Evolutionary conservation across 2,329 filamentous ascomycete species (phyloP).

Genomic region (Paracorniculantispora psalliotae): DNA sequence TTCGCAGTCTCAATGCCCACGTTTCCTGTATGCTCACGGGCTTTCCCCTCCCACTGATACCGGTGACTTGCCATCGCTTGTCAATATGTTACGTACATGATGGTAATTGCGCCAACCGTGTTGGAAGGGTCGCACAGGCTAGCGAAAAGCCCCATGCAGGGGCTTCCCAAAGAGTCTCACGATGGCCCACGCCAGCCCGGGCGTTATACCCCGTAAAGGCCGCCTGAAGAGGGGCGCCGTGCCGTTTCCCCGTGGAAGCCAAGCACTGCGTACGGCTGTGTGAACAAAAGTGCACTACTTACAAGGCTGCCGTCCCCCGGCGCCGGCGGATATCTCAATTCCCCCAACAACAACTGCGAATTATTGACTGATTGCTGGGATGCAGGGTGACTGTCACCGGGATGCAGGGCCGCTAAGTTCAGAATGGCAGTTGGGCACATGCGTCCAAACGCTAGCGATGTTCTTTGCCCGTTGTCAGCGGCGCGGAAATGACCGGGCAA

Average conservation of each 20-base stretch:
- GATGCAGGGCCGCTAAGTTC: not conserved
- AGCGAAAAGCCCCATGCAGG: not conserved
- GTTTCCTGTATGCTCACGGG: too few species aligned
- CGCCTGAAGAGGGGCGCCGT: not conserved
- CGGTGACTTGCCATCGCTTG: too few species aligned
- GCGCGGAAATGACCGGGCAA: not conserved
- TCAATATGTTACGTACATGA: not conserved
- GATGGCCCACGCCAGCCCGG: not conserved
- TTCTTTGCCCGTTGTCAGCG: not conserved
- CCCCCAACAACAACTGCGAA: not conserved
- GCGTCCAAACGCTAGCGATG: not conserved
- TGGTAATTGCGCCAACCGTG: not conserved
- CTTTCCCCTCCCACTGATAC: too few species aligned
- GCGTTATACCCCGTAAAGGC: not conserved
- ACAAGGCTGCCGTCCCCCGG: not conserved
- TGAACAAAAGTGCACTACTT: too few species aligned
- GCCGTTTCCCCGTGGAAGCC: not conserved
- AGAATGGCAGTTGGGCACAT: not conserved
- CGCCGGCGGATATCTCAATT: not conserved
- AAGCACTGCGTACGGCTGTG: not conserved
- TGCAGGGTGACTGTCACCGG: not conserved
- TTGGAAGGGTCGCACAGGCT: not conserved
- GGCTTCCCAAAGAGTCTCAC: not conserved
- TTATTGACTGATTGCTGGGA: not conserved
- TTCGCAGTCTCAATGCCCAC: too few species aligned